Percentiles rank a stretch among this genome's conserved stretches.
These are phyloP conservation scores for Vicia faba DNA, from an alignment of 306 rosid genomes.

Conservation along the genomic window DNA sequence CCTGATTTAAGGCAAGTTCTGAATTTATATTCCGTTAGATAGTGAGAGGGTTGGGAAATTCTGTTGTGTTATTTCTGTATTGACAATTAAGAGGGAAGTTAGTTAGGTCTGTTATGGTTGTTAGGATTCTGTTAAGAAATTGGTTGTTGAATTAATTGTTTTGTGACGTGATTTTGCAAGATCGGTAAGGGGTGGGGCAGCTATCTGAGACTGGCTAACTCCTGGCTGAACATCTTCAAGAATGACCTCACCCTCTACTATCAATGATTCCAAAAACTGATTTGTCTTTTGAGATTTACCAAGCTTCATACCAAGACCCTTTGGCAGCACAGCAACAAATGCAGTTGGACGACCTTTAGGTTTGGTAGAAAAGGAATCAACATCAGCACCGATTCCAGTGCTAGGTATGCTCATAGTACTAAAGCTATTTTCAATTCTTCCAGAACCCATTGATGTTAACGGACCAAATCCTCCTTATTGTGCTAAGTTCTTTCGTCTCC, in stretches of 20 bases:
- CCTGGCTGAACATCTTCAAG: conserved; percentile 86
- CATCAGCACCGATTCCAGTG: conserved; percentile 56
- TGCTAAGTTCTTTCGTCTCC: too few species aligned
- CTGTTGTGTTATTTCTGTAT: too few species aligned
- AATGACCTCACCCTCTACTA: conserved; percentile 96
- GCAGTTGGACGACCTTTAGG: conserved; percentile 78
- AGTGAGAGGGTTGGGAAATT: too few species aligned
- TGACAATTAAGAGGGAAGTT: too few species aligned
- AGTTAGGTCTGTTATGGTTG: too few species aligned
- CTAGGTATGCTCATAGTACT: conserved; percentile 71
- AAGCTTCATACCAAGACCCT: conserved; percentile 84
- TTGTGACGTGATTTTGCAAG: too few species aligned
- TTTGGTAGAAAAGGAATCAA: conserved; percentile 73
- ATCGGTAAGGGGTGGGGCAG: conserved; percentile 81
- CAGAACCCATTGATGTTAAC: conserved; percentile 82
- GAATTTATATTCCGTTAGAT: too few species aligned
- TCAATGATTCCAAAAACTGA: conserved; percentile 87
- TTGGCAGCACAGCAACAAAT: conserved; percentile 90
- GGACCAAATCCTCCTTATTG: conserved; percentile 84
- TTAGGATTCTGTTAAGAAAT: too few species aligned
- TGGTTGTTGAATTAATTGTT: too few species aligned
- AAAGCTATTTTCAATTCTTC: conserved; percentile 80
- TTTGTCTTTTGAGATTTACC: conserved; percentile 84
- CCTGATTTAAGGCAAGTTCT: too few species aligned
- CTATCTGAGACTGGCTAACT: conserved; percentile 60